Conservation (phyloP, 2,329 filamentous ascomycete genomes). For the Cordyceps tenuipes region DNA sequence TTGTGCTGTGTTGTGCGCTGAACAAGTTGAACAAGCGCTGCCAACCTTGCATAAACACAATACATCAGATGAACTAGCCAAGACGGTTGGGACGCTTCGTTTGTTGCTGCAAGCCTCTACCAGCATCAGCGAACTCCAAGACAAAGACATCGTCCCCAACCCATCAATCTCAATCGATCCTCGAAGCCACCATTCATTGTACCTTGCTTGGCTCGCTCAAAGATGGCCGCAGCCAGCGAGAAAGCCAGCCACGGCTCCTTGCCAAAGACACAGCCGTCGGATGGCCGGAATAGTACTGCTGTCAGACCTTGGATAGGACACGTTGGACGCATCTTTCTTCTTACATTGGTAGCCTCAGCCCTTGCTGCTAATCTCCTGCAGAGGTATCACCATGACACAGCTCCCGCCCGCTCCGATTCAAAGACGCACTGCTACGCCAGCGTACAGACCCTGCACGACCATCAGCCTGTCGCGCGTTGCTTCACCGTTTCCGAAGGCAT, state of each 20-base stretch:
- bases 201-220: not conserved
- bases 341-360: not conserved
- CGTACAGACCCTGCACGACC: slow-evolving; percentile 29
- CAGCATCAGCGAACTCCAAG: too few relatives aligned
- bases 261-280: not conserved
- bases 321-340: not conserved
- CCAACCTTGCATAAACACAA: too few relatives aligned
- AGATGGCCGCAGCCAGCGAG: not conserved
- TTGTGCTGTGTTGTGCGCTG: too few relatives aligned
- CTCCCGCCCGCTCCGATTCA: not conserved
- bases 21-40: too few relatives aligned
- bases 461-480: slow-evolving; percentile 37
- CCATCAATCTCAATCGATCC: too few relatives aligned
- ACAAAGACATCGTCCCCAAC: too few relatives aligned
- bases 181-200: too few relatives aligned
- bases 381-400: not conserved
- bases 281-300: not conserved
- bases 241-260: not conserved
- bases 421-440: slow-evolving; percentile 32
- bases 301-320: not conserved
- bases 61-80: too few relatives aligned
- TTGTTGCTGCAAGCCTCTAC: too few relatives aligned
- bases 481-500: slow-evolving; percentile 46
- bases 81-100: too few relatives aligned
- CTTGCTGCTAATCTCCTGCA: not conserved